Base-by-base conservation (phyloP, 2,329 filamentous ascomycete genomes). In the Cordyceps fumosorosea region DNA sequence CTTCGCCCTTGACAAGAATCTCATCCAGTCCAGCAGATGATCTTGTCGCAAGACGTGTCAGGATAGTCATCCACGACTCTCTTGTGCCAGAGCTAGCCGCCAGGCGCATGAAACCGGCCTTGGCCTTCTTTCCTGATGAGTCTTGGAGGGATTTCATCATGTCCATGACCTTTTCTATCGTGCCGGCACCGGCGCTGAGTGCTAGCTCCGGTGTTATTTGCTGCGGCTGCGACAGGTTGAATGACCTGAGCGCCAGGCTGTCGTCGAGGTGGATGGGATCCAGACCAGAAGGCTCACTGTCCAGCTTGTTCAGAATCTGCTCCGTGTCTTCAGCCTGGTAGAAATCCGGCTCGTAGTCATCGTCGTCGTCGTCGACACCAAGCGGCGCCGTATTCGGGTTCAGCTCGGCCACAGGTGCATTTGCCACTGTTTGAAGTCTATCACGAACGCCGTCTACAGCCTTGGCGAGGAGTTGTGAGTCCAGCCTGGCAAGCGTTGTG, bases 331-430 rank as follows among this genome's bases (percentile, higher is more conserved):
- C 91, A 42, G 86, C 85, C 10, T 89, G 83, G 63, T 88, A 86
- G 67, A 91, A 92, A 70, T 96, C 90, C 0, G 93, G 93, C 69
- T 97, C 93, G 70, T 97, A 97, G 68, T 96, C 91, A 63, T 79
- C 77, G 51, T 96, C 91, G 22, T 96, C 93, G 48, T 96, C 92
- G 7, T 89, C 86, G 3, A 90, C 86, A 29, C 83, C 85, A 2
- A 88, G 73, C 1, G 83, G 83, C 16, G 83, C 79, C 2, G 84
- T 87, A 60, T 85, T 82, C 8, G 84, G 78, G 64, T 85, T 84
- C 32, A 84, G 65, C 7, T 74, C 75, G 1, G 77, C 74, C n/a
- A 75, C 69, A n/a, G 77, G 78, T 5, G 77, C 74, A 37, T 74
- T 77, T 34, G 78, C 76, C 42, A 84, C 73, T 11, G 76, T 70